phyloP scores from a whole-genome alignment of 495 filamentous ascomycete species.

The Lasiosphaeria hispida region DNA sequence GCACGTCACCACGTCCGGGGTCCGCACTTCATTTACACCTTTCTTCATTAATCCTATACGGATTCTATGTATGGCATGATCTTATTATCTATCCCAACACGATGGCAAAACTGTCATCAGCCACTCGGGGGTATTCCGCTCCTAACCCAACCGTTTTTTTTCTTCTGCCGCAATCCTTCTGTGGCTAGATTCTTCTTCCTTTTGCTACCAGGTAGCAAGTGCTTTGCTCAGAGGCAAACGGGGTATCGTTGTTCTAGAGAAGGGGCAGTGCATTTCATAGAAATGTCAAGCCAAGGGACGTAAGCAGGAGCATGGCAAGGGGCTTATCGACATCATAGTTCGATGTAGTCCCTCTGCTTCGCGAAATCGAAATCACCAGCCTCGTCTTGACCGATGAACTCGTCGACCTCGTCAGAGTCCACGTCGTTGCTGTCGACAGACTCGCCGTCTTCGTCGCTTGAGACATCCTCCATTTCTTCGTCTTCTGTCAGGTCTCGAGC shows the following conservation, averaged over 20 bases:
- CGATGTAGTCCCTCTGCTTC: conserved; percentile 49
- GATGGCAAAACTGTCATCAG: background rate
- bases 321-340: conserved; percentile 29
- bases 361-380: conserved; percentile 38
- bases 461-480: conserved; percentile 70
- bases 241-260: conserved; percentile 22
- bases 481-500: conserved; percentile 29
- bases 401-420: conserved; percentile 82
- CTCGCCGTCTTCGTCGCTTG: conserved; percentile 81
- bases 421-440: conserved; percentile 80
- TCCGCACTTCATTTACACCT: background rate
- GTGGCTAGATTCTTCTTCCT: conserved; percentile 1
- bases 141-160: background rate
- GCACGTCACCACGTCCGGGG: too few relatives aligned
- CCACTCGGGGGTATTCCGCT: too few relatives aligned
- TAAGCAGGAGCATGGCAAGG: background rate
- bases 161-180: background rate
- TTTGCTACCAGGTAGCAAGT: background rate
- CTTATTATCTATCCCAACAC: background rate
- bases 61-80: background rate
- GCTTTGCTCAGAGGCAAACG: conserved; percentile 2
- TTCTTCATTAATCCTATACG: conserved; percentile 6
- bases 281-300: conserved; percentile 5
- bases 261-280: conserved; percentile 6
- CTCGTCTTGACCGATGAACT: conserved; percentile 56